Conservation (phyloP, 495 filamentous ascomycete species). For the Tuber brumale region DNA sequence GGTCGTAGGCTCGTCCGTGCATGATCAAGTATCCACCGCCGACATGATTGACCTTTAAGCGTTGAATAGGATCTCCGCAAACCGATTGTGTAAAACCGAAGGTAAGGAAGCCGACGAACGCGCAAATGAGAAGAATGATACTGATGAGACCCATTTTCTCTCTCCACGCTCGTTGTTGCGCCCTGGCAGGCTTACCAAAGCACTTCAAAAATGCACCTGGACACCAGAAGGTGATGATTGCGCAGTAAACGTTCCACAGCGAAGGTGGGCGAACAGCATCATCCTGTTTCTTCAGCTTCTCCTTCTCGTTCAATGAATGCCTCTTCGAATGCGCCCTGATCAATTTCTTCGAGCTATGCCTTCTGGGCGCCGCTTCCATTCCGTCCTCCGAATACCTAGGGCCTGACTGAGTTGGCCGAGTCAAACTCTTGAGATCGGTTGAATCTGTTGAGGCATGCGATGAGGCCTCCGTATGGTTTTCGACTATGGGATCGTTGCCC, state of each 20-base stretch:
- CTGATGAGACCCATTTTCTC: slow-evolving; percentile 98
- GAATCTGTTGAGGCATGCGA: slow-evolving; percentile 44
- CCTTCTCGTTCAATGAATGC: slow-evolving; percentile 55
- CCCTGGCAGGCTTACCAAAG: slow-evolving; percentile 80
- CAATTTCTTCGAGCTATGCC: slow-evolving; percentile 47
- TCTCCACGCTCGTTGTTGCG: slow-evolving; percentile 88
- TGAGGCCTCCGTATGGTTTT: slow-evolving; percentile 57
- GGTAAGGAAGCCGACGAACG: slow-evolving; percentile 88
- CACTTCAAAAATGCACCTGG: slow-evolving; percentile 77
- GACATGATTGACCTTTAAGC: slow-evolving; percentile 76
- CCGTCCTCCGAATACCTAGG: slow-evolving; percentile 31
- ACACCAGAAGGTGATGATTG: slow-evolving; percentile 87
- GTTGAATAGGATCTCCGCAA: slow-evolving; percentile 61
- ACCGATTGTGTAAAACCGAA: slow-evolving; percentile 92
- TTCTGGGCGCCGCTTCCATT: slow-evolving; percentile 14
- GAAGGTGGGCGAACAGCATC: slow-evolving; percentile 72
- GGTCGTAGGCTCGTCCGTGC: slow-evolving; percentile 81
- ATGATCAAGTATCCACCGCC: slow-evolving; percentile 84
- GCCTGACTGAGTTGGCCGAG: slow-evolving; percentile 43
- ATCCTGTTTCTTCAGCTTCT: slow-evolving; percentile 49
- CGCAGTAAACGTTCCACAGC: slow-evolving; percentile 92
- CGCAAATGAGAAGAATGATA: slow-evolving; percentile 80
- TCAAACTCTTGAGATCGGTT: slow-evolving; percentile 50
- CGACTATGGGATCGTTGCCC: slow-evolving; percentile 78
- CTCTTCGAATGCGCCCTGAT: slow-evolving; percentile 50